These are phyloP conservation scores for Ceratobasidium sp. DNA, from an alignment of 1,284 basidiomycete species.

Conservation along the genomic window DNA sequence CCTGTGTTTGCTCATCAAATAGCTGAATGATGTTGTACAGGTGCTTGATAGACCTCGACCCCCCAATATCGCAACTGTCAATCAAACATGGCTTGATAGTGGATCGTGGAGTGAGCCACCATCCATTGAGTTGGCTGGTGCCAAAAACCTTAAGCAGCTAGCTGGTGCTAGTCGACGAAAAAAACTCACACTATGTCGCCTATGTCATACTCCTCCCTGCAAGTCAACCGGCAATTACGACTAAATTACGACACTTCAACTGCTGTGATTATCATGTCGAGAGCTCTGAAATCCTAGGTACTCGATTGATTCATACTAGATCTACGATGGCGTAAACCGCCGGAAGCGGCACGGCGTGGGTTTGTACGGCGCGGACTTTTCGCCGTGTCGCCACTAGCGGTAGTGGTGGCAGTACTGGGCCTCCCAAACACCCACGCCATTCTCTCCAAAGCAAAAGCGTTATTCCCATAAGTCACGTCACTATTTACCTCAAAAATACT, in stretches of 20 bases:
- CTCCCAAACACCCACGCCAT: too few relatives aligned
- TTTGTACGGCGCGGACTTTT: not conserved
- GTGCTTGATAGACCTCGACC: too few relatives aligned
- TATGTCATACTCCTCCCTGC: not conserved
- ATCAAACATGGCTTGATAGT: not conserved
- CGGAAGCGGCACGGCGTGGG: not conserved
- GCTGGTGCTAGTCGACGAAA: not conserved
- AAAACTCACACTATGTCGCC: not conserved
- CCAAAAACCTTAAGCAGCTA: not conserved
- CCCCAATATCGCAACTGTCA: not conserved
- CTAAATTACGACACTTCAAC: constrained; percentile 26
- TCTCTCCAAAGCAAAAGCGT: not conserved
- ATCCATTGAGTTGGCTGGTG: not conserved
- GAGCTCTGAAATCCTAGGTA: constrained; percentile 2
- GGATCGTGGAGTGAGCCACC: not conserved
- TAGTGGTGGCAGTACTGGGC: not conserved
- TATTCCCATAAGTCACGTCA: not conserved
- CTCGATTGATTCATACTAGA: constrained; percentile 9
- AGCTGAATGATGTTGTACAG: too few relatives aligned
- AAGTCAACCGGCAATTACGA: not conserved
- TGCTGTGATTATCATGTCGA: constrained; percentile 17
- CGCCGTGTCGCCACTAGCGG: not conserved
- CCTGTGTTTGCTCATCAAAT: too few relatives aligned
- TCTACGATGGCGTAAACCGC: not conserved
- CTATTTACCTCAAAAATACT: not conserved